phyloP scores from a whole-genome alignment of 257 asterid genomes.

The Buddleja alternifolia region DNA sequence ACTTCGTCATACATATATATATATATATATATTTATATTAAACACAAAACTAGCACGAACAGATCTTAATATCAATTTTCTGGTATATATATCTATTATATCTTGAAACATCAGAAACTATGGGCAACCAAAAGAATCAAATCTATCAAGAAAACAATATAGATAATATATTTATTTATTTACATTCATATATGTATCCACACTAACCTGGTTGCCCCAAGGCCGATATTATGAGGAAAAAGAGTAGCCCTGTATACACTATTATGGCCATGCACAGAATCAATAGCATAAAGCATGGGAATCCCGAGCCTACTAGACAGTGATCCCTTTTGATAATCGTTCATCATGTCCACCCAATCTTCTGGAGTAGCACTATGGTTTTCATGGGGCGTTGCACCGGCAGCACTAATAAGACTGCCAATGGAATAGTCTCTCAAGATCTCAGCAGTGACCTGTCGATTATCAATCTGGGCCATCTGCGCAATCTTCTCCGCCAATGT shows the following conservation, averaged over 20 bases:
- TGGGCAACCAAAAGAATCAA: too few species aligned
- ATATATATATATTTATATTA: too few species aligned
- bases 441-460: background rate
- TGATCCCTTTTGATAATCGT: slow-evolving; percentile 14
- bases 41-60: too few species aligned
- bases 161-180: too few species aligned
- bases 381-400: background rate
- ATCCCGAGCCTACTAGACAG: slow-evolving; percentile 25
- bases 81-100: too few species aligned
- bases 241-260: slow-evolving; percentile 19
- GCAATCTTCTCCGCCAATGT: slow-evolving; percentile 35
- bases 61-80: too few species aligned
- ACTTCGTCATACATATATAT: too few species aligned
- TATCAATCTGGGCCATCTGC: slow-evolving; percentile 39
- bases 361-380: slow-evolving; percentile 22
- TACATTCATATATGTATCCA: too few species aligned
- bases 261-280: slow-evolving; percentile 28
- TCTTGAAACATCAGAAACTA: too few species aligned
- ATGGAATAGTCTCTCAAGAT: slow-evolving; percentile 32
- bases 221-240: slow-evolving; percentile 21
- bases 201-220: too few species aligned
- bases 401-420: slow-evolving; percentile 23
- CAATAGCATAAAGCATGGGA: slow-evolving; percentile 22
- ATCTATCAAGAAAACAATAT: too few species aligned
- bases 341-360: slow-evolving; percentile 32